Conservation (phyloP, 2,329 filamentous ascomycete species). For the Emydomyces testavorans region DNA sequence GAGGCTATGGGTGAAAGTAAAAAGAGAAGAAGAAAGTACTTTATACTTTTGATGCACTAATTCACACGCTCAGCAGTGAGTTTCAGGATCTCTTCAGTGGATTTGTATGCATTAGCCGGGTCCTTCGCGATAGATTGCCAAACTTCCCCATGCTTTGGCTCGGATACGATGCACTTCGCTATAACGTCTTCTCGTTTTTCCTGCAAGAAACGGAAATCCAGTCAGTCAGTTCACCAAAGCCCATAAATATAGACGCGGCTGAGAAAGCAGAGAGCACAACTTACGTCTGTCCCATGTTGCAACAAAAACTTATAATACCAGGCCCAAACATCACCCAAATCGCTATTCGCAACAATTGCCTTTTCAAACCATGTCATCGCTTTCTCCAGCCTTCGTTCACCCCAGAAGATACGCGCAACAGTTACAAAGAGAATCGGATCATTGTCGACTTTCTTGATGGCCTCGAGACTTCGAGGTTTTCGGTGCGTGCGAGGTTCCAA, state of each 20-base stretch:
- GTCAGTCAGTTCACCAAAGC: constrained; percentile 11
- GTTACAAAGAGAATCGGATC: constrained; percentile 82
- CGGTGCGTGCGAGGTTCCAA: constrained; percentile 84
- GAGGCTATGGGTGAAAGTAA: not conserved
- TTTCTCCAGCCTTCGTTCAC: constrained; percentile 81
- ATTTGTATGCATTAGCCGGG: constrained; percentile 64
- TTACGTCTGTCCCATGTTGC: constrained; percentile 74
- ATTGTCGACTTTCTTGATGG: constrained; percentile 93
- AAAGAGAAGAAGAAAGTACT: not conserved
- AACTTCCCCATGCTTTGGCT: constrained; percentile 82
- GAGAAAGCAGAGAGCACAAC: constrained; percentile 19
- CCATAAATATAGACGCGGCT: not conserved
- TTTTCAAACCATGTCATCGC: constrained; percentile 97
- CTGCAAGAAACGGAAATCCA: constrained; percentile 19
- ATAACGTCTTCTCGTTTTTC: constrained; percentile 84
- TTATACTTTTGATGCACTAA: not conserved
- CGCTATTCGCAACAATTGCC: constrained; percentile 74
- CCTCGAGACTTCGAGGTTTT: constrained; percentile 80
- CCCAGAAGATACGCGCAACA: constrained; percentile 92
- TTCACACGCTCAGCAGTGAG: constrained; percentile 41
- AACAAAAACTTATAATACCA: constrained; percentile 93
- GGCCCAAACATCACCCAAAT: constrained; percentile 87
- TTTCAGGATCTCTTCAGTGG: constrained; percentile 70
- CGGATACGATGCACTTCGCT: constrained; percentile 65
- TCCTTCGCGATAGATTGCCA: constrained; percentile 84